Conservation (phyloP, 768 basidiomycete genomes). For the Sarcodon aspratus region DNA sequence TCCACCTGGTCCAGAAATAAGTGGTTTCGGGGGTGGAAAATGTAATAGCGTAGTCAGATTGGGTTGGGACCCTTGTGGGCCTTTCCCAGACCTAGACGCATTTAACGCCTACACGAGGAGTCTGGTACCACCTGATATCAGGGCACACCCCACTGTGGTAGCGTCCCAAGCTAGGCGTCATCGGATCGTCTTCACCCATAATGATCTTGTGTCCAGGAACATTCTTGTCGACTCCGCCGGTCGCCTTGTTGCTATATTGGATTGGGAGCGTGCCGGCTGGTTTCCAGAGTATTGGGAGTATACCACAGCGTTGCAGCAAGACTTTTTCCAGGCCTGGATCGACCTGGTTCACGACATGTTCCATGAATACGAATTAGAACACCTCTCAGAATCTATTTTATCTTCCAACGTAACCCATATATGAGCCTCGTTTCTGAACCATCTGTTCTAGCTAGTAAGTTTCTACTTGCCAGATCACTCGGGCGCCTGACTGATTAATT, state of each 20-base stretch:
- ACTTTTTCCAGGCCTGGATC: not conserved
- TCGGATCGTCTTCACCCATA: constrained; percentile 9
- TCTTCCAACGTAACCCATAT: not conserved
- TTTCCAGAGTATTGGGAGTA: constrained; percentile 13
- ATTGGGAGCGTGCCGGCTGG: constrained; percentile 11
- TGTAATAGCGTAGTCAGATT: not conserved
- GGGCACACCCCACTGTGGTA: not conserved
- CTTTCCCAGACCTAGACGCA: not conserved
- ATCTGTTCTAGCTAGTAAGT: not conserved
- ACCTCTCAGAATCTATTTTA: not conserved
- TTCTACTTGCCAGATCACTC: too few species aligned
- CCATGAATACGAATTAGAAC: not conserved
- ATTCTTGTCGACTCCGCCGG: constrained; percentile 8
- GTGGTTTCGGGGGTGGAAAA: not conserved
- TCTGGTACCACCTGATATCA: not conserved
- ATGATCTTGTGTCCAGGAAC: constrained; percentile 8
- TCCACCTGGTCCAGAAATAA: not conserved
- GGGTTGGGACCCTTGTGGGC: not conserved
- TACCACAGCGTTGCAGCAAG: not conserved
- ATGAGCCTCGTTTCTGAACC: not conserved
- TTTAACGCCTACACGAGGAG: not conserved
- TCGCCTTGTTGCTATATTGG: constrained; percentile 6
- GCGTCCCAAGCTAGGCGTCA: not conserved
- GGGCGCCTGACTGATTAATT: too few species aligned
- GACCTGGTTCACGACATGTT: not conserved